Conservation (phyloP, 2,329 filamentous ascomycete species). For the Cadophora sp. region DNA sequence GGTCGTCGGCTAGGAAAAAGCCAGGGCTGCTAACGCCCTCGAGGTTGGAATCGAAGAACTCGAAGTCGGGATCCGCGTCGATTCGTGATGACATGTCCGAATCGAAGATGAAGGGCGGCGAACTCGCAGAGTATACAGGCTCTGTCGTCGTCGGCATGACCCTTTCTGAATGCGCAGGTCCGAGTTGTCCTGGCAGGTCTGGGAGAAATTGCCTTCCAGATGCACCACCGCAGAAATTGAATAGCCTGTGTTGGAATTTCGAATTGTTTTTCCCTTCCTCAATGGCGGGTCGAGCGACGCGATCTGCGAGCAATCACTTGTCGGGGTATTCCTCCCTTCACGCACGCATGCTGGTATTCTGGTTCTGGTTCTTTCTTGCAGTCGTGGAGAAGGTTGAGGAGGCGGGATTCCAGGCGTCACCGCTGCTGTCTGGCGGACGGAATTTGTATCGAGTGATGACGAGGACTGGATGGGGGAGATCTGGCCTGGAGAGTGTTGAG, state of each 20-base stretch:
- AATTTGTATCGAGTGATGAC: neutral
- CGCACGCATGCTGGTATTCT: conserved; percentile 20
- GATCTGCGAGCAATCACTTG: conserved; percentile 22
- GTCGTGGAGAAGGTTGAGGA: neutral
- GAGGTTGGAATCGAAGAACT: conserved; percentile 47
- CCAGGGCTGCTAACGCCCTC: conserved; percentile 43
- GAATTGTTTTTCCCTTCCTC: neutral
- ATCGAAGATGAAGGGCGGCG: conserved; percentile 46
- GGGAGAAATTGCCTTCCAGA: neutral
- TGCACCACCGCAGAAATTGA: neutral
- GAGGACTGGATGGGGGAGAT: conserved; percentile 6
- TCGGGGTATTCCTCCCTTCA: conserved; percentile 16
- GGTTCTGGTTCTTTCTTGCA: neutral
- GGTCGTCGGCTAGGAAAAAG: conserved; percentile 43
- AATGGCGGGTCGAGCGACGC: conserved; percentile 9
- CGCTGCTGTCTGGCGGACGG: conserved; percentile 16
- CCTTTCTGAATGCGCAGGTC: conserved; percentile 22
- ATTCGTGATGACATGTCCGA: conserved; percentile 46
- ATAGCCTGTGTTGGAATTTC: neutral
- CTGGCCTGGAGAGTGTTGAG: conserved; percentile 21
- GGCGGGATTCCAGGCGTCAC: conserved; percentile 23
- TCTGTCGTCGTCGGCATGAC: conserved; percentile 42
- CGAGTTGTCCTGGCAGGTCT: conserved; percentile 14
- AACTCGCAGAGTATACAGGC: conserved; percentile 41
- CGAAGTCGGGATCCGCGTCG: conserved; percentile 47